Evolutionary conservation across 306 rosid genomes (phyloP), one percentile per base, ranked within the genome.

Genomic region (Erythrophleum fordii): DNA sequence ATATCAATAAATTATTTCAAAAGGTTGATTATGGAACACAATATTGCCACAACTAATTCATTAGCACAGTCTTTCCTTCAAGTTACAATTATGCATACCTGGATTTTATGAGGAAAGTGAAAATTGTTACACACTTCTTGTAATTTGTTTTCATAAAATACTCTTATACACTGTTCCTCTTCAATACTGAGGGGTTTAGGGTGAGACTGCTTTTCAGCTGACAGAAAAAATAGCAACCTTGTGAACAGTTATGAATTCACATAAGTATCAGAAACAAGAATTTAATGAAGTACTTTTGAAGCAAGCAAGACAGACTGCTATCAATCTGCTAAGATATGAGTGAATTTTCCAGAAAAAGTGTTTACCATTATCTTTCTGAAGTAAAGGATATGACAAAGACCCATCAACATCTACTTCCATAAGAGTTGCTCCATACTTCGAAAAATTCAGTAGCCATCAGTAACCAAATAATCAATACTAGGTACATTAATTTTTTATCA

Each of bases 91-190:
- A 42, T 37, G 76, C 77, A 69, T 82, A 88, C 98, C 97, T 95
- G 98, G 79, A 95, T 90, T 89, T 93, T 95, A 87, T 91, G 99
- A 85, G 98, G 99, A 83, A 95, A 87, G 59, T 83, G 88, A 45
- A 87, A 87, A 82, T 93, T 95, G 77, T 90, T 95, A 70, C 98
- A 95, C 64, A 95, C 89, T 86, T 86, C 89, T 83, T 86, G 89
- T 51, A 86, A 80, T 82, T 86, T 86, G 79, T 83, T 83, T 78
- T 86, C 89, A 39, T 77, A 83, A 73, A 86, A 86, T 53, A 83
- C 87, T 56, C 72, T 77, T 69, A 86, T 83, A 37, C 83, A 80
- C 52, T 80, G 85, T 67, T 86, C 89, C 75, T 86, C 89, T 73
- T 83, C 87, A 77, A 73, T 73, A 73, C 70, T 90, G 11, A 92